Evolutionary conservation across 768 basidiomycete genomes (phyloP).

Genomic region (Lactifluus piperatus): DNA sequence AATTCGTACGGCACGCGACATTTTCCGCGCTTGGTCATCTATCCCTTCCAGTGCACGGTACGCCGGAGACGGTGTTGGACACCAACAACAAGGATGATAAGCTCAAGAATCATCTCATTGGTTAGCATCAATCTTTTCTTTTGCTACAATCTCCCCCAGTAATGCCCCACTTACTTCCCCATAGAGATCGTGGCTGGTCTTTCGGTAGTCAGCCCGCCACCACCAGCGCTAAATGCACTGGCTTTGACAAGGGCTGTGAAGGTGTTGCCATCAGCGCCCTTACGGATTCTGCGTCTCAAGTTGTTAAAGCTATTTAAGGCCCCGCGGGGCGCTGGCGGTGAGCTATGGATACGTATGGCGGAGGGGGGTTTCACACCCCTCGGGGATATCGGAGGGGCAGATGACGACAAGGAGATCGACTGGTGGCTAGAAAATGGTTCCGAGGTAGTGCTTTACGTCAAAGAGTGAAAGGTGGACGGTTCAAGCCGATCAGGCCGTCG

Average conservation of each 20-base stretch:
- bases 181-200: slow-evolving; percentile 20
- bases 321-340: slow-evolving; percentile 28
- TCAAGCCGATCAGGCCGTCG: not conserved
- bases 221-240: slow-evolving; percentile 5
- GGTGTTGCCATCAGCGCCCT: slow-evolving; percentile 60
- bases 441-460: slow-evolving; percentile 25
- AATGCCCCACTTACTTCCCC: not conserved
- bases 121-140: slow-evolving; percentile 30
- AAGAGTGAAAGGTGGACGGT: not conserved
- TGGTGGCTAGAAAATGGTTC: slow-evolving; percentile 61
- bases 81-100: slow-evolving; percentile 32
- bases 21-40: not conserved
- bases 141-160: not conserved
- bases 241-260: slow-evolving; percentile 32
- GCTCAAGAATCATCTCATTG: slow-evolving; percentile 52
- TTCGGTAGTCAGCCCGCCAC: not conserved
- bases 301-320: slow-evolving; percentile 30
- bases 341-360: slow-evolving; percentile 49
- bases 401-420: slow-evolving; percentile 46
- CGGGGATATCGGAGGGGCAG: slow-evolving; percentile 11
- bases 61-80: slow-evolving; percentile 32
- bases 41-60: slow-evolving; percentile 57
- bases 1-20: too few relatives aligned
- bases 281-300: slow-evolving; percentile 58
- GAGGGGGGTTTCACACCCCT: slow-evolving; percentile 42